Conservation (phyloP, 306 rosid genomes). For the Oxytropis ochrocephala region DNA sequence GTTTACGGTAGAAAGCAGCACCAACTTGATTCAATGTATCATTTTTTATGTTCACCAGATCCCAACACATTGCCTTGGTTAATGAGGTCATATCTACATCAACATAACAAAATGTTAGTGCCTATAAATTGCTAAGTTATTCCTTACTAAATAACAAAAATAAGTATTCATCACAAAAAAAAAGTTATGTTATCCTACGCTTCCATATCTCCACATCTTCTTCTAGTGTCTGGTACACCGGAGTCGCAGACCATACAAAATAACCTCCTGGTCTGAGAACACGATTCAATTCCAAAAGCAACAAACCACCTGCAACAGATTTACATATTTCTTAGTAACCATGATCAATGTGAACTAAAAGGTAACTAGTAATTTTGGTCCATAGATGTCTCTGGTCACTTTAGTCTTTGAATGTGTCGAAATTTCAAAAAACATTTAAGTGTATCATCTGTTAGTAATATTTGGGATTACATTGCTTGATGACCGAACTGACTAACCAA, state of each 20-base stretch:
- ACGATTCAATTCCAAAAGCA: conserved; percentile 82
- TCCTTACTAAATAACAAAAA: not conserved
- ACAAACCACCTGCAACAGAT: conserved; percentile 50
- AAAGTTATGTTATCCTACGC: conserved; percentile 23
- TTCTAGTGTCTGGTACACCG: conserved; percentile 70
- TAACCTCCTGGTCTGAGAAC: conserved; percentile 74
- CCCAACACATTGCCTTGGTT: conserved; percentile 82
- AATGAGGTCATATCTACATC: conserved; percentile 57
- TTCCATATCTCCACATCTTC: conserved; percentile 88
- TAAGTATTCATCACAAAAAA: not conserved
- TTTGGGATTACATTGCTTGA: no score
- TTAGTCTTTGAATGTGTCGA: no score
- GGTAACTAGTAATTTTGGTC: no score
- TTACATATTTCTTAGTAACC: not conserved
- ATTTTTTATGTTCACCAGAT: conserved; percentile 69
- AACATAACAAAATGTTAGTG: not conserved
- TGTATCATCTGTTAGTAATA: no score
- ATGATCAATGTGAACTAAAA: not conserved
- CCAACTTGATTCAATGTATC: conserved; percentile 54
- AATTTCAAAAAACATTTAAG: no score
- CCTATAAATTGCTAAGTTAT: not conserved
- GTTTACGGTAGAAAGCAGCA: conserved; percentile 77
- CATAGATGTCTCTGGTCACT: no score
- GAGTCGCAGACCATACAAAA: conserved; percentile 91
- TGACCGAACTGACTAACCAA: no score